These are phyloP conservation scores for Euphorbia lathyris DNA, from an alignment of 345 rosid genomes.

Conservation along the genomic window DNA sequence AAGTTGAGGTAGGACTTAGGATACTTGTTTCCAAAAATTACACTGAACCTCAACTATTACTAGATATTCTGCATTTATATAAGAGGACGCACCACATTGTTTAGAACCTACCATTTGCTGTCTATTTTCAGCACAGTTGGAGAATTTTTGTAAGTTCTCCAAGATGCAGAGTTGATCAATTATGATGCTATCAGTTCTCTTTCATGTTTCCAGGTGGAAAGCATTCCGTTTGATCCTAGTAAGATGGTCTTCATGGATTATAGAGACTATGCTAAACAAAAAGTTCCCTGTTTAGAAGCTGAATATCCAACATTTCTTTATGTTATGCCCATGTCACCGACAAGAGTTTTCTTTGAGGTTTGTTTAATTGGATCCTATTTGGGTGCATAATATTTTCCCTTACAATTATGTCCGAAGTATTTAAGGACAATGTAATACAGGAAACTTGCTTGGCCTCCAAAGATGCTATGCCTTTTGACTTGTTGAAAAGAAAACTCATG, in stretches of 20 bases:
- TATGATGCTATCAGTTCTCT: constrained; percentile 8
- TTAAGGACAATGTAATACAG: constrained; percentile 38
- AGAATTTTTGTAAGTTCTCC: neutral
- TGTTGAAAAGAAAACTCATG: constrained; percentile 71
- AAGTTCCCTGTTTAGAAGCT: constrained; percentile 53
- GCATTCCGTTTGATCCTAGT: constrained; percentile 86
- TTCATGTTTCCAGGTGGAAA: constrained; percentile 67
- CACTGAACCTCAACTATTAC: neutral
- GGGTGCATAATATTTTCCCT: neutral
- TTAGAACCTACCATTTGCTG: neutral
- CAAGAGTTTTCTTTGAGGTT: constrained; percentile 91
- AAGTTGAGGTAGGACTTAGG: constrained; percentile 80
- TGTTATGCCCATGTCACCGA: constrained; percentile 81
- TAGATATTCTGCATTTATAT: neutral
- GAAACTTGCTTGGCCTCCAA: constrained; percentile 98
- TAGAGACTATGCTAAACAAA: constrained; percentile 60
- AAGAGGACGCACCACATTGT: neutral
- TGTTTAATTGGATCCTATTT: constrained; percentile 13
- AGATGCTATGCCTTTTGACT: constrained; percentile 82
- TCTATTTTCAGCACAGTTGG: neutral
- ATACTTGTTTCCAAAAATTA: constrained; percentile 5
- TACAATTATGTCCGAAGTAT: constrained; percentile 17
- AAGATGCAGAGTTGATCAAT: neutral
- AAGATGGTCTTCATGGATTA: constrained; percentile 99
- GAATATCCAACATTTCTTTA: constrained; percentile 87